phyloP scores from a whole-genome alignment of 1,284 basidiomycete genomes.

The Irpex rosettiformis region DNA sequence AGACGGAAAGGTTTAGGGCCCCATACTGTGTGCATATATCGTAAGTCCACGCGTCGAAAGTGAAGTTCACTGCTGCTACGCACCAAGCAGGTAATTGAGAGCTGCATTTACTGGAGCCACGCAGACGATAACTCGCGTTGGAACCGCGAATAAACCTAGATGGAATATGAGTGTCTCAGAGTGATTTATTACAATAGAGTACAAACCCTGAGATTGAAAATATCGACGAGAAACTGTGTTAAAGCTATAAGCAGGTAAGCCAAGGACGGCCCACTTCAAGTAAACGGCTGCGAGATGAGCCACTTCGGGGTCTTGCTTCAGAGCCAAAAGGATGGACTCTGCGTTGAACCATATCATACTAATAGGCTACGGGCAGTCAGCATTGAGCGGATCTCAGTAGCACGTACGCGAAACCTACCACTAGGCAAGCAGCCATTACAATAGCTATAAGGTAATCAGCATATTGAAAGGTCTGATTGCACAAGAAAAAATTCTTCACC shows the following conservation, averaged over 20 bases:
- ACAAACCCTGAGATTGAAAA: slow-evolving; percentile 80
- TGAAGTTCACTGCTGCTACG: slow-evolving; percentile 12
- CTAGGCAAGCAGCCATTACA: slow-evolving; percentile 55
- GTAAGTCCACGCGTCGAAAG: background rate
- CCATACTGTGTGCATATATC: slow-evolving; percentile 57
- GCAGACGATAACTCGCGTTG: slow-evolving; percentile 81
- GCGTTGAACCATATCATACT: slow-evolving; percentile 77
- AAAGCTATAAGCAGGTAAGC: slow-evolving; percentile 87
- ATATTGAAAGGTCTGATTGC: background rate
- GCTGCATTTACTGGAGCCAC: slow-evolving; percentile 86
- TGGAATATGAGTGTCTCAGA: background rate
- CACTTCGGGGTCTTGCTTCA: slow-evolving; percentile 87
- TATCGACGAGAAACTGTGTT: slow-evolving; percentile 75
- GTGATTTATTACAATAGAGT: slow-evolving; percentile 1
- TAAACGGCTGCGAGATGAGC: slow-evolving; percentile 77
- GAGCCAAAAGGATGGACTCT: slow-evolving; percentile 70
- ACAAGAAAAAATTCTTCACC: slow-evolving; percentile 32
- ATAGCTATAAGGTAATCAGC: slow-evolving; percentile 43
- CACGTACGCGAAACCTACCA: slow-evolving; percentile 41
- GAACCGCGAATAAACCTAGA: slow-evolving; percentile 77
- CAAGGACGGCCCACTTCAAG: slow-evolving; percentile 74
- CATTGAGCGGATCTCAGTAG: background rate
- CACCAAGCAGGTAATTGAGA: slow-evolving; percentile 82
- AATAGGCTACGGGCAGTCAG: slow-evolving; percentile 49
- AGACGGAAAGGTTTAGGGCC: slow-evolving; percentile 74